Base-by-base conservation (phyloP, 1,284 basidiomycete genomes). In the Cryptococcus sp. region DNA sequence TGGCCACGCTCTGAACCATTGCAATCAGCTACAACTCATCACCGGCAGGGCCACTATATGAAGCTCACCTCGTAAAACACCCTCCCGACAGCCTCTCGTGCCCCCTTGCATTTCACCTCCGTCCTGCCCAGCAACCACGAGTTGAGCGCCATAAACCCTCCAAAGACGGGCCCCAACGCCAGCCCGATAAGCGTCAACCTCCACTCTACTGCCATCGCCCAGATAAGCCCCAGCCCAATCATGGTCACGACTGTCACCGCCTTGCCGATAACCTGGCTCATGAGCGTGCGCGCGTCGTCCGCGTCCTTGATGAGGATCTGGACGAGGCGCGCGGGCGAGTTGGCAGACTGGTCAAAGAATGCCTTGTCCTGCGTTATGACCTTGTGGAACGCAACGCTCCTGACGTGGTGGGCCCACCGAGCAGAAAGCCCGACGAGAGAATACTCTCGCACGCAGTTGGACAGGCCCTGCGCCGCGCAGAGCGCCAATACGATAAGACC, bases 181-280 rank as follows among this genome's bases (percentile, higher is more conserved):
- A 97, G 75, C 0, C 92, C 95, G 1, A 91, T 89, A 18, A 98
- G 82, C 0, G 94, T 96, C 57, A 98, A 80, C 77, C 96, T 86
- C 95, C 95, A 98, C 0, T 91, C 92, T 28, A 83, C 79, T 0
- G 83, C 83, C 70, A 97, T 80, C 0, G 95, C 91, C 94, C 94
- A 98, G 11, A 88, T 73, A 16, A 97, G 77, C 3, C 91, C 92
- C 12, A 94, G 79, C 1, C 80, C 72, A 47, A 97, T 81, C 91
- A 98, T 96, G 6, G 88, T 80, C 1, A 79, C 56, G 12, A 95
- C 87, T 8, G 92, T 87, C 33, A 86, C 68, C 11, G 80, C 79
- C 71, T 94, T 88, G 0, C 85, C 84, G 49, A 90, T 76, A 39
- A 95, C 85, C 5, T 86, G 82, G 2, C 87, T 82, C 56, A 98